phyloP scores from a whole-genome alignment of 2,329 filamentous ascomycete species.

The Dactylellina drechsleri region DNA sequence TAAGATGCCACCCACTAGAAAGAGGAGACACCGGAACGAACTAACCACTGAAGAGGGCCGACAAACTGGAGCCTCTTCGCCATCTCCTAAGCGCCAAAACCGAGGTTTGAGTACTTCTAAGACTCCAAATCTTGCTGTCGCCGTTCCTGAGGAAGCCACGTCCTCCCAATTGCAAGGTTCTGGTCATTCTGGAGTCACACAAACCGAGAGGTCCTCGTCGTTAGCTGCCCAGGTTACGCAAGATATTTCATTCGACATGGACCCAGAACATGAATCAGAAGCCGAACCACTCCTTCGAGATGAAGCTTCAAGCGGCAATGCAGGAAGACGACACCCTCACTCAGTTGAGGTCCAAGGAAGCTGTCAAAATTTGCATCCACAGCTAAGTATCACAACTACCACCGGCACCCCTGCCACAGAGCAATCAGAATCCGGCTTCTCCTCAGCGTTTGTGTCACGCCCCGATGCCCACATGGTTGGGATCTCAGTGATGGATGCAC shows the following conservation, averaged over 20 bases:
- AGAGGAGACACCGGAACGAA: conserved; percentile 44
- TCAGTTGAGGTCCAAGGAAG: neutral
- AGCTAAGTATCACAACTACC: too few relatives aligned
- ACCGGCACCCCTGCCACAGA: too few relatives aligned
- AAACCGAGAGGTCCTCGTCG: neutral
- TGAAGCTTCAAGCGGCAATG: neutral
- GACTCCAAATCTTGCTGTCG: neutral
- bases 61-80: conserved; percentile 14
- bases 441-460: too few relatives aligned
- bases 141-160: neutral
- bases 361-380: neutral
- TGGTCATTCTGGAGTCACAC: neutral
- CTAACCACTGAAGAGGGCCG: conserved; percentile 12
- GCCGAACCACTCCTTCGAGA: neutral
- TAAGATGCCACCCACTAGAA: conserved; percentile 31
- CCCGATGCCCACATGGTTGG: neutral
- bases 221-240: neutral
- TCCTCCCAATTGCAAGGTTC: neutral
- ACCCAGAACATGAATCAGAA: neutral
- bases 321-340: neutral
- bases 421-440: neutral
- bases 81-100: conserved; percentile 39
- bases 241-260: conserved; percentile 26
- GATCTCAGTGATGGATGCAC: neutral
- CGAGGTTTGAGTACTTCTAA: neutral